Percentiles rank a stretch among this genome's conserved stretches.
Conservation (phyloP, 768 basidiomycete species). For the Macrolepiota dolichaula region DNA sequence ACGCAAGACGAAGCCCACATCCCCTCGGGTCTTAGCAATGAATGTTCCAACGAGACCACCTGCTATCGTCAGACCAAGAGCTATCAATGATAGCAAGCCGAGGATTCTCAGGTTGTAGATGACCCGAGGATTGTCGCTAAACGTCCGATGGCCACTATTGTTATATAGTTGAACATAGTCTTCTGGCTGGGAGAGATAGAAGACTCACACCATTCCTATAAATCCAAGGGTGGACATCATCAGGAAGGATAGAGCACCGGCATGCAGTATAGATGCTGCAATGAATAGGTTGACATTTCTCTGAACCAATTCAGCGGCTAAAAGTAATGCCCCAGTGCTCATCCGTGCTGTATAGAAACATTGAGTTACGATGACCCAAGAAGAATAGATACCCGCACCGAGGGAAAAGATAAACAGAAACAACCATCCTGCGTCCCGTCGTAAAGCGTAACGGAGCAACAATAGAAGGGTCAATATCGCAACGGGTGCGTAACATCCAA, state of each 20-base stretch:
- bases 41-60: slow-evolving; percentile 44
- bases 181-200: slow-evolving; percentile 11
- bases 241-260: slow-evolving; percentile 37
- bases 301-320: slow-evolving; percentile 46
- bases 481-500: slow-evolving; percentile 60
- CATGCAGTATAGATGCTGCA: slow-evolving; percentile 50
- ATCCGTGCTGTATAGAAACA: slow-evolving; percentile 45
- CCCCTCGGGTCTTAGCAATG: slow-evolving; percentile 26
- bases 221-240: slow-evolving; percentile 43
- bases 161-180: not conserved
- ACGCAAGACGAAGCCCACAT: slow-evolving; percentile 35
- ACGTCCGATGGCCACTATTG: slow-evolving; percentile 46
- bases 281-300: slow-evolving; percentile 42
- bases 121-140: slow-evolving; percentile 45
- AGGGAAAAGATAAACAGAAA: slow-evolving; percentile 59
- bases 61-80: slow-evolving; percentile 40
- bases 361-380: not conserved
- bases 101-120: slow-evolving; percentile 32
- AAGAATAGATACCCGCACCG: slow-evolving; percentile 33
- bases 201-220: slow-evolving; percentile 46
- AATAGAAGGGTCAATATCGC: slow-evolving; percentile 41
- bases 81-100: slow-evolving; percentile 34
- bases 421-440: slow-evolving; percentile 65
- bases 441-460: slow-evolving; percentile 50
- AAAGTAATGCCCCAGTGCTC: slow-evolving; percentile 50